phyloP scores from a whole-genome alignment of 306 rosid species.

The Ochetophila trinervis region DNA sequence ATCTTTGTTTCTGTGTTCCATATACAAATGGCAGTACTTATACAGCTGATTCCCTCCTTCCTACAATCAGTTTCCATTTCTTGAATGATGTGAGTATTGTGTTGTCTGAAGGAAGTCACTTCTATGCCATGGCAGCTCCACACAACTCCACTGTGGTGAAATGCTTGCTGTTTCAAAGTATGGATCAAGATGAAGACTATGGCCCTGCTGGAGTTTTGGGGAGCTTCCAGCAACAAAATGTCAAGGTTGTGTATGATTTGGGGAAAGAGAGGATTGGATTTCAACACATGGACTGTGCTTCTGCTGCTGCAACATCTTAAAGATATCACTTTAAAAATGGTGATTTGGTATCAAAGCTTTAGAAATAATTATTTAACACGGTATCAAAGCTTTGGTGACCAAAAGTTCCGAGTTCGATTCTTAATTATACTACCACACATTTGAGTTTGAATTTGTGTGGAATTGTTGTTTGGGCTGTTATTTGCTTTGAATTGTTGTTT shows the following conservation, averaged over 20 bases:
- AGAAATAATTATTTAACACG: too few species aligned
- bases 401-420: too few species aligned
- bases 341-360: too few species aligned
- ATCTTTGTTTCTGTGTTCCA: slow-evolving; percentile 49
- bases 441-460: too few species aligned
- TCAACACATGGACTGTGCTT: slow-evolving; percentile 45
- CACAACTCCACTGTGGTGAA: slow-evolving; percentile 41
- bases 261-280: slow-evolving; percentile 50
- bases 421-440: too few species aligned
- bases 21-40: neutral
- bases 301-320: slow-evolving; percentile 34
- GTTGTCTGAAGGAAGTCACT: slow-evolving; percentile 41
- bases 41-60: slow-evolving; percentile 21
- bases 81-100: slow-evolving; percentile 38
- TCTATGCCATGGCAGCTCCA: slow-evolving; percentile 55
- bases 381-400: too few species aligned
- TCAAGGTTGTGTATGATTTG: slow-evolving; percentile 55
- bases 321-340: slow-evolving; percentile 4
- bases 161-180: slow-evolving; percentile 45
- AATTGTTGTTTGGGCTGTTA: too few species aligned
- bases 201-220: slow-evolving; percentile 62
- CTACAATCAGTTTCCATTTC: slow-evolving; percentile 44
- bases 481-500: too few species aligned
- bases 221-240: slow-evolving; percentile 55
- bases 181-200: slow-evolving; percentile 33